These are phyloP conservation scores for Colletotrichum simmondsii DNA, from an alignment of 2,329 filamentous ascomycete species.

Conservation along the genomic window DNA sequence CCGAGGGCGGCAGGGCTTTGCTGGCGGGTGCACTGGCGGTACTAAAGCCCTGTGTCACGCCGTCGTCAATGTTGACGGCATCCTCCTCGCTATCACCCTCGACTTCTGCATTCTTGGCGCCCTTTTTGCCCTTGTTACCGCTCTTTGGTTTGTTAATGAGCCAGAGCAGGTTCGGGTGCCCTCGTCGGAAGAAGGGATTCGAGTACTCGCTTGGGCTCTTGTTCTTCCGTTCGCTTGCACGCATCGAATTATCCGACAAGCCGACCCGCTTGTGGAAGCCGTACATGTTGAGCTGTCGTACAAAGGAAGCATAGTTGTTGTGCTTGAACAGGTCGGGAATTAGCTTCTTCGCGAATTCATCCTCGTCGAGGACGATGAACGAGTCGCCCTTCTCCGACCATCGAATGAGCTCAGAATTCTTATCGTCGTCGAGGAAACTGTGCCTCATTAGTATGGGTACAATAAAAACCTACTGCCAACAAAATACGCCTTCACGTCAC, in stretches of 20 bases:
- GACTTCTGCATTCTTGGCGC: slow-evolving; percentile 71
- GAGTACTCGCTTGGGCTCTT: slow-evolving; percentile 99
- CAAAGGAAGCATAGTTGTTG: slow-evolving; percentile 97
- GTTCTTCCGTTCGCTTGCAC: slow-evolving; percentile 94
- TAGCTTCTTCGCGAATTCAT: slow-evolving; percentile 97
- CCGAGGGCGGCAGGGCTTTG: slow-evolving; percentile 54
- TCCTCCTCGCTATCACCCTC: slow-evolving; percentile 78
- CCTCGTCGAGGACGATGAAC: slow-evolving; percentile 96
- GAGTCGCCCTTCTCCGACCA: slow-evolving; percentile 98
- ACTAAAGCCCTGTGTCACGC: slow-evolving; percentile 30
- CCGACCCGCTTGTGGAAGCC: slow-evolving; percentile 97
- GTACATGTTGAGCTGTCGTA: slow-evolving; percentile 95
- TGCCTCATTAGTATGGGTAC: slow-evolving; percentile 35
- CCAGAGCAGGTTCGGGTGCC: slow-evolving; percentile 93
- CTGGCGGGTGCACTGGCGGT: slow-evolving; percentile 40
- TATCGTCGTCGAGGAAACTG: slow-evolving; percentile 92
- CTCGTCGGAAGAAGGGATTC: slow-evolving; percentile 94
- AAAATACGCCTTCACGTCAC: neutral
- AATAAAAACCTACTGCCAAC: neutral
- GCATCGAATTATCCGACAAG: slow-evolving; percentile 96
- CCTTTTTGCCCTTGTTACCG: slow-evolving; percentile 68
- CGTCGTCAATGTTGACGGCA: slow-evolving; percentile 53
- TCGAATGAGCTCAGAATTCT: slow-evolving; percentile 93
- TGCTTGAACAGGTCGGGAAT: slow-evolving; percentile 99
- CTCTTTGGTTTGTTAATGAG: slow-evolving; percentile 95